phyloP scores from a whole-genome alignment of 1,284 basidiomycete species.

The Microbotryum lychnidis-dioicae region DNA sequence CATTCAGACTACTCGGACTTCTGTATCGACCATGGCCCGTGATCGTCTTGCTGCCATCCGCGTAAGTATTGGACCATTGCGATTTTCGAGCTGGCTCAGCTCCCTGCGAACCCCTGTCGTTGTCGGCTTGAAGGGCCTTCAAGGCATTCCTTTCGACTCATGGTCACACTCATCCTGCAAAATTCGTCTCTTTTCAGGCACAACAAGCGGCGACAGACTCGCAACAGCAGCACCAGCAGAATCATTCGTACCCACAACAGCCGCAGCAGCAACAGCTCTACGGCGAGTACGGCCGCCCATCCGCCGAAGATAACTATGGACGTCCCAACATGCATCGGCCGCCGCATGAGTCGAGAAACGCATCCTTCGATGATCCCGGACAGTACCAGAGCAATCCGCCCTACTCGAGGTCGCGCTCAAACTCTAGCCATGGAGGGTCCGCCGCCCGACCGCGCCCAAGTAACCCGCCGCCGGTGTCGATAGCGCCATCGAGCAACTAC shows the following conservation, averaged over 20 bases:
- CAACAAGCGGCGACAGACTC: background rate
- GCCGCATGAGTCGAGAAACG: background rate
- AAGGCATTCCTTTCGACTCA: background rate
- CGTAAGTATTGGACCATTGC: slow-evolving; percentile 4
- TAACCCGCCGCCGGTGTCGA: background rate
- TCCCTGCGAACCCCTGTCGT: background rate
- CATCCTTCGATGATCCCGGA: background rate
- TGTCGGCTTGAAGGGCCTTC: background rate
- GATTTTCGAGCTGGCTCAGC: no score
- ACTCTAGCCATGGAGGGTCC: background rate
- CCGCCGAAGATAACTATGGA: background rate
- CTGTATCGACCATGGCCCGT: slow-evolving; percentile 12
- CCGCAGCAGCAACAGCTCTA: background rate
- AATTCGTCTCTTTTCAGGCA: background rate
- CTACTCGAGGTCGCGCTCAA: background rate
- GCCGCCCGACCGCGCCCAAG: background rate
- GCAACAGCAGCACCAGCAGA: background rate
- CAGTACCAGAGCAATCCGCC: background rate
- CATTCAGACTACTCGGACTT: no score
- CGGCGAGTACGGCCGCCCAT: background rate
- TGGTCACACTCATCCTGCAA: background rate
- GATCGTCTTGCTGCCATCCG: slow-evolving; percentile 24
- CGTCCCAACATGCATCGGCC: background rate
- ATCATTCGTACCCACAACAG: background rate
- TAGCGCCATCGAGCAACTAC: background rate